These are phyloP conservation scores for Camellia japonica DNA, from an alignment of 148 eudicot genomes.

Conservation along the genomic window DNA sequence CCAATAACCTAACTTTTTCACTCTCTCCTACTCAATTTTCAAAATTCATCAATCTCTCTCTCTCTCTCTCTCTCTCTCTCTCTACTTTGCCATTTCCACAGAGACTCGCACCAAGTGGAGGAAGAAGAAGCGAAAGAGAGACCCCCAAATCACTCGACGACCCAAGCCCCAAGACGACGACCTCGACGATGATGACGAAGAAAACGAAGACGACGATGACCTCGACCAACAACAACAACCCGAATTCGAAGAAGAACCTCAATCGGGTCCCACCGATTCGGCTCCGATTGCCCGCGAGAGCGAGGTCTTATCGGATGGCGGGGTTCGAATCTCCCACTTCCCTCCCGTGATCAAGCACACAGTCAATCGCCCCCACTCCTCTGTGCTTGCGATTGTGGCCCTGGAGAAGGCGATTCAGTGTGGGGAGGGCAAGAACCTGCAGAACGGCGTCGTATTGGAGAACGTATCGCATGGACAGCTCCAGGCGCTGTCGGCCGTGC, in stretches of 20 bases:
- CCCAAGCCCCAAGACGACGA: slow-evolving; percentile 49
- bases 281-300: slow-evolving; percentile 26
- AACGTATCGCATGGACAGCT: slow-evolving; percentile 86
- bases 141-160: slow-evolving; percentile 46
- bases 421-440: slow-evolving; percentile 37
- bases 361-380: slow-evolving; percentile 54
- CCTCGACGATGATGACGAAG: slow-evolving; percentile 49
- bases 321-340: slow-evolving; percentile 54
- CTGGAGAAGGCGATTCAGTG: slow-evolving; percentile 44
- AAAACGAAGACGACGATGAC: slow-evolving; percentile 44
- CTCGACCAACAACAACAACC: slow-evolving; percentile 18
- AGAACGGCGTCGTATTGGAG: slow-evolving; percentile 45
- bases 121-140: slow-evolving; percentile 55
- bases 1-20: not conserved
- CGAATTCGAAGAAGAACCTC: slow-evolving; percentile 54
- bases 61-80: no score
- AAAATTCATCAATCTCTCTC: not conserved
- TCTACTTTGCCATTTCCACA: slow-evolving; percentile 18
- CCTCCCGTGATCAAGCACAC: slow-evolving; percentile 52
- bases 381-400: slow-evolving; percentile 45
- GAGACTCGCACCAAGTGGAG: slow-evolving; percentile 72
- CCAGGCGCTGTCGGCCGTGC: slow-evolving; percentile 74
- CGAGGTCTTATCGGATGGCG: slow-evolving; percentile 54
- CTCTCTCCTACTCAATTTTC: not conserved
- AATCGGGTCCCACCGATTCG: slow-evolving; percentile 10